Percentiles rank a stretch among this genome's conserved stretches.
These are phyloP conservation scores for Gigaspora rosea DNA, from an alignment of 192 early-diverging fungal species.

Conservation along the genomic window DNA sequence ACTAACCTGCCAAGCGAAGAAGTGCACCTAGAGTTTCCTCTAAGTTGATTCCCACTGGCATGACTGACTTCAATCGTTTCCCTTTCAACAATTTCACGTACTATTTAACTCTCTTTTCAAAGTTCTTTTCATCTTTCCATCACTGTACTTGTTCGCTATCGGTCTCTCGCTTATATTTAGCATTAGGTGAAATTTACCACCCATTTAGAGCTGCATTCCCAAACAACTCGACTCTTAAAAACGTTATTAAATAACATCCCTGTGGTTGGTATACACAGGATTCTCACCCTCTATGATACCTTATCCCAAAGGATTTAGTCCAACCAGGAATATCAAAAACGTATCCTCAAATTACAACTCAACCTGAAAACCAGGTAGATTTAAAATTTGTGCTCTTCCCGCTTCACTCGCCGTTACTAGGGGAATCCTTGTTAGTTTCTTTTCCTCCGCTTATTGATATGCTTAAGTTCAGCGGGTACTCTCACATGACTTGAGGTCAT, in stretches of 20 bases:
- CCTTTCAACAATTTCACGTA: too few relatives aligned
- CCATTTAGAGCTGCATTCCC: slow-evolving; percentile 72
- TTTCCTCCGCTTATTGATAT: slow-evolving; percentile 84
- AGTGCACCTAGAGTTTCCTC: slow-evolving; percentile 46
- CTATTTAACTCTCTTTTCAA: slow-evolving; percentile 86
- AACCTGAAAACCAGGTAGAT: slow-evolving; percentile 50
- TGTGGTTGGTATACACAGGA: slow-evolving; percentile 54
- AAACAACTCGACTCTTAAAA: slow-evolving; percentile 76
- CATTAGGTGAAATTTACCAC: slow-evolving; percentile 76
- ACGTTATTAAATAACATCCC: slow-evolving; percentile 53
- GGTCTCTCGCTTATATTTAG: slow-evolving; percentile 85
- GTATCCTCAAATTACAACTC: slow-evolving; percentile 68
- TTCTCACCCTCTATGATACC: slow-evolving; percentile 77
- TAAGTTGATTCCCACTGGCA: slow-evolving; percentile 51
- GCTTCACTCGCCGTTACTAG: slow-evolving; percentile 78
- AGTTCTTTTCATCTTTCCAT: slow-evolving; percentile 87
- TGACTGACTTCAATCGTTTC: slow-evolving; percentile 67
- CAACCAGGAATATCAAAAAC: slow-evolving; percentile 43
- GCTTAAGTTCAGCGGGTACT: slow-evolving; percentile 78
- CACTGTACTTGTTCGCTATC: slow-evolving; percentile 88
- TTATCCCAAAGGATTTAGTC: slow-evolving; percentile 68
- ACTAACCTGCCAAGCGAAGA: slow-evolving; percentile 52
- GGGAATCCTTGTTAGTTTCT: slow-evolving; percentile 82
- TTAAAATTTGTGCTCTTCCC: slow-evolving; percentile 72
- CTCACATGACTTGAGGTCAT: slow-evolving; percentile 64